Base-by-base conservation (phyloP, 1,284 basidiomycete genomes). In the Ustilago sp. region DNA sequence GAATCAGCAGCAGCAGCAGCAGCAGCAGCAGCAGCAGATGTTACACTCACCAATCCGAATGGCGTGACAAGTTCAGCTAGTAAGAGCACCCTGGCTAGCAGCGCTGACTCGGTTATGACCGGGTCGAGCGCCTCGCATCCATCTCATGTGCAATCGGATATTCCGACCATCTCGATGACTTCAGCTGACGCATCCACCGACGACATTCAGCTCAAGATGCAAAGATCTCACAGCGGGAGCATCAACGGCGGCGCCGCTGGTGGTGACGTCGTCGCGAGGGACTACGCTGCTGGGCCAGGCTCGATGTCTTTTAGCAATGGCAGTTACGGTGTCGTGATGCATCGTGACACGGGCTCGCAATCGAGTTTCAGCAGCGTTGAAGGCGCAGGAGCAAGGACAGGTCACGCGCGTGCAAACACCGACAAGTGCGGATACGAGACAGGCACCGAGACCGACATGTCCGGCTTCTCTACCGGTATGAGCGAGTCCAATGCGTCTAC, bases 111-210 rank as follows among this genome's bases (percentile, higher is more conserved):
- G 23, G 59, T 73, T 59, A 39, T 67, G 61, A 68, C 70, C 3
- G 58, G 63, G 2, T 76, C 68, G 13, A 65, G 64, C 55, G 74
- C 68, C 12, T 68, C 74, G 34, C 58, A 58, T 31, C 63, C 74
- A 3, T 65, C 64, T 15, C 62, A 45, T 8, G 54, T 45, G 34
- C 57, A 55, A 19, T 54, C 50, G 36, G 78, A 80, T 41, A 57
- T 77, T 32, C 74, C 74, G 9, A 73, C 66, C 63, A 73, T 77
- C 41, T 73, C 66, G 8, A 77, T 77, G 74, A 76, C 74, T 4
- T 63, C 56, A 3, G 64, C 60, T 7, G 67, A 74, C 48, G 60
- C 67, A 11, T 63, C 63, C 1, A 51, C 59, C 6, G 61, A 64
- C 35, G 31, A 47, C 4, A 8, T 55, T 15, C 19, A 67, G 8